Percentiles rank a stretch among this genome's conserved stretches.
These are phyloP conservation scores for Spathaspora hagerdaliae DNA, from an alignment of 805 yeast species.

Conservation along the genomic window DNA sequence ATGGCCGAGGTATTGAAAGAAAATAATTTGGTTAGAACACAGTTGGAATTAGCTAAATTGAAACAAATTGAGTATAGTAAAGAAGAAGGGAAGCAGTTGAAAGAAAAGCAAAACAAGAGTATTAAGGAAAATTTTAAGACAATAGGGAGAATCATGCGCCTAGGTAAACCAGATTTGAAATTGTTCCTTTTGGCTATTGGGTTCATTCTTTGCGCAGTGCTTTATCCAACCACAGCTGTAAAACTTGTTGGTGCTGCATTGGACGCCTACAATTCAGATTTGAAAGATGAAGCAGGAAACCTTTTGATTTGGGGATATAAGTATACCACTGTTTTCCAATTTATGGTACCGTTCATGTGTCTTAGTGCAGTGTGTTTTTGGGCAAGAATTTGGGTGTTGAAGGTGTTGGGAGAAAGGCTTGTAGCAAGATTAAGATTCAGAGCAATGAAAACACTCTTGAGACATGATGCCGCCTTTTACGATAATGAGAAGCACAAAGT, in stretches of 20 bases:
- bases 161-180: constrained; percentile 37
- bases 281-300: constrained; percentile 35
- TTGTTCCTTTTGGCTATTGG: constrained; percentile 36
- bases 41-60: constrained; percentile 24
- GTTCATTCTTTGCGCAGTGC: constrained; percentile 40
- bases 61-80: constrained; percentile 20
- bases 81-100: constrained; percentile 34
- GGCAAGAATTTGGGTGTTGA: constrained; percentile 43
- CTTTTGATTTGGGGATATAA: constrained; percentile 43
- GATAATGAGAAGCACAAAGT: constrained; percentile 43
- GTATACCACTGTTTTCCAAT: constrained; percentile 35
- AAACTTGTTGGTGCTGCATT: constrained; percentile 41
- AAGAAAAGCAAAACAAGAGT: constrained; percentile 20
- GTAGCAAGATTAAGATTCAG: constrained; percentile 40
- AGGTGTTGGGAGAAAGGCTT: constrained; percentile 39
- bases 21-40: constrained; percentile 19
- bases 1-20: neutral
- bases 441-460: constrained; percentile 38
- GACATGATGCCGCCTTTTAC: constrained; percentile 40
- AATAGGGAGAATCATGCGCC: constrained; percentile 31
- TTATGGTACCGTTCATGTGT: constrained; percentile 43
- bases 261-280: constrained; percentile 36
- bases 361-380: constrained; percentile 42
- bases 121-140: constrained; percentile 33
- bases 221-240: constrained; percentile 42